Evolutionary conservation across 2,329 filamentous ascomycete genomes (phyloP).

Genomic region (Cercospora janseana): DNA sequence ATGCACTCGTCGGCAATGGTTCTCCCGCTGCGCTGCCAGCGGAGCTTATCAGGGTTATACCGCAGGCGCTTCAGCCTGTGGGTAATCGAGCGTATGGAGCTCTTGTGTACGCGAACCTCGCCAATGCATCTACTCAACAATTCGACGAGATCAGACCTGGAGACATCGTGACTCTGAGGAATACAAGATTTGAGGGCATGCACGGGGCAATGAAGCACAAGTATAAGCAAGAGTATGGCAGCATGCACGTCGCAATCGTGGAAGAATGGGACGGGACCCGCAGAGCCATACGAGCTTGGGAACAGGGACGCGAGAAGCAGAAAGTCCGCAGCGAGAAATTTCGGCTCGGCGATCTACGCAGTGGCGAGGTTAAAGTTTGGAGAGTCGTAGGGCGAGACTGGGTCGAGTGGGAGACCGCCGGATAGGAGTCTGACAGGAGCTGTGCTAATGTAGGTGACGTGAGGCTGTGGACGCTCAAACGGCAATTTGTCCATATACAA

Average conservation of each 20-base stretch:
- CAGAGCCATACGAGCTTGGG: constrained; percentile 94
- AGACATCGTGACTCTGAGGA: constrained; percentile 89
- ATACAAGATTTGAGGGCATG: constrained; percentile 89
- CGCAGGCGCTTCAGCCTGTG: constrained; percentile 75
- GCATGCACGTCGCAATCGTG: constrained; percentile 82
- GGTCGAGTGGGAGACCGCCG: constrained; percentile 75
- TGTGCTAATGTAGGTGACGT: constrained; percentile 9
- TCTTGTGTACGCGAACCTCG: constrained; percentile 89
- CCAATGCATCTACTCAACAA: constrained; percentile 86
- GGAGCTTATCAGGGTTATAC: constrained; percentile 65
- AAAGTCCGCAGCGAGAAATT: constrained; percentile 85
- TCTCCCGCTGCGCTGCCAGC: constrained; percentile 73
- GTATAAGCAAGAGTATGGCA: constrained; percentile 73
- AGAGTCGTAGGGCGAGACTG: constrained; percentile 87
- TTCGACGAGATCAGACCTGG: constrained; percentile 90
- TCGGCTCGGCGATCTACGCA: constrained; percentile 84
- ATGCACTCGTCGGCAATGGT: constrained; percentile 79
- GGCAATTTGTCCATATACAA: not conserved
- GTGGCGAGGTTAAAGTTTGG: constrained; percentile 96
- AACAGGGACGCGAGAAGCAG: constrained; percentile 92
- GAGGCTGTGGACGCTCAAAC: not conserved
- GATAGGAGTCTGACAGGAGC: constrained; percentile 3
- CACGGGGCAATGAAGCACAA: constrained; percentile 87
- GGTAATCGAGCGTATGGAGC: constrained; percentile 89
- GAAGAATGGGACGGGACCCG: constrained; percentile 98